These are phyloP conservation scores for Linderniella brevidens DNA, from an alignment of 257 asterid species.

Conservation along the genomic window DNA sequence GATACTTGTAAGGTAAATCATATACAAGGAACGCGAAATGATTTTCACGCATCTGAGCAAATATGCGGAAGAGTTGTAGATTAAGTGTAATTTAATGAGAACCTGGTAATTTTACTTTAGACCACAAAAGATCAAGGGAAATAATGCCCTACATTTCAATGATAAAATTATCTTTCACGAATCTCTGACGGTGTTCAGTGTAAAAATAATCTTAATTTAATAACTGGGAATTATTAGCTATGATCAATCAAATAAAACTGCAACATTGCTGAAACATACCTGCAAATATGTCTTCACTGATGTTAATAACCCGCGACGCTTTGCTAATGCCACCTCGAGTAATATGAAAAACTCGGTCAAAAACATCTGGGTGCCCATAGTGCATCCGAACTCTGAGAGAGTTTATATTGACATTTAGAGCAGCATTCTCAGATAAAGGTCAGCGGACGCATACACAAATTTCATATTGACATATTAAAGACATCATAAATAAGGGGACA, in stretches of 20 bases:
- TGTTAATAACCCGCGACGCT: conserved; percentile 91
- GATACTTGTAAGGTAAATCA: too few relatives aligned
- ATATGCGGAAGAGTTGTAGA: too few relatives aligned
- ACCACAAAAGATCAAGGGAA: too few relatives aligned
- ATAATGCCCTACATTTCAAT: too few relatives aligned
- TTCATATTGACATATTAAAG: not conserved
- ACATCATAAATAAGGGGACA: too few relatives aligned
- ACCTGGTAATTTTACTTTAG: too few relatives aligned
- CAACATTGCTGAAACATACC: conserved; percentile 19
- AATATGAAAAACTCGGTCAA: conserved; percentile 82
- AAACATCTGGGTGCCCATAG: conserved; percentile 98
- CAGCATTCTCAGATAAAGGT: not conserved
- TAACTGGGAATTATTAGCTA: not conserved
- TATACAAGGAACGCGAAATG: too few relatives aligned
- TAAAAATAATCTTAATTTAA: too few relatives aligned
- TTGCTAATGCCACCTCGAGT: conserved; percentile 98
- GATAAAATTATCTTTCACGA: too few relatives aligned
- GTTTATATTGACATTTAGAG: not conserved
- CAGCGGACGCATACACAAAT: conserved; percentile 2
- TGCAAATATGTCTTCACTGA: conserved; percentile 91
- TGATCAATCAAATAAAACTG: not conserved
- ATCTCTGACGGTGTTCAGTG: too few relatives aligned
- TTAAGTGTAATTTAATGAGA: too few relatives aligned
- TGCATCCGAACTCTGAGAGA: conserved; percentile 91
- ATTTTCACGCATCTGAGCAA: too few relatives aligned